Evolutionary conservation across 1,139 yeast species (phyloP), one percentile per base, ranked within the genome.

Genomic region (Wickerhamomyces sp.): DNA sequence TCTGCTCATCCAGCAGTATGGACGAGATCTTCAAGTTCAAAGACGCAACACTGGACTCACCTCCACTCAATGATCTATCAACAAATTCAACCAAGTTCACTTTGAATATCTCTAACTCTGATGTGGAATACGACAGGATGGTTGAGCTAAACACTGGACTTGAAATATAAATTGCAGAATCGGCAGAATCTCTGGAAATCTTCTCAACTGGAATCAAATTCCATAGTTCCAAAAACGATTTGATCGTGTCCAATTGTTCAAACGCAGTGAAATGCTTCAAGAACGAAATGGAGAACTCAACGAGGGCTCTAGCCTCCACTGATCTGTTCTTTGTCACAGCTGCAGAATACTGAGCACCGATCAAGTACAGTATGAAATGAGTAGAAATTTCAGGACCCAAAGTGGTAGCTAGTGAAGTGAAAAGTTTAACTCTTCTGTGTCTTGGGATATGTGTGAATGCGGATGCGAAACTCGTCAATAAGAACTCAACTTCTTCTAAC

Each of bases 371-470:
- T 32, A 91, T 71, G 34, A 84, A 68, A 47, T 84, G 86, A 47
- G 89, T 67, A 2, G 95, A 75, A 31, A 68, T 62, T 11, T 67
- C 68, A 31, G 81, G 66, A n/a, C 91, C 89, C 42, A 91, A 66
- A 2, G 96, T 83, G 48, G 71, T 71, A 13, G 89, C 77, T 46
- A 91, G 70, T 1, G 94, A 80, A 4, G 85, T 72, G 54, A 86
- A 91, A 38, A 93, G 66, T 53, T 79, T 80, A 33, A 85, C 93
- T 50, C 98, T 75, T 61, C 99, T 84, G 57, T 91, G 98, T 57
- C 95, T 78, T 44, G 99, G 99, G 46, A 91, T 88, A 54, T 91
- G 97, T 38, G 82, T 80, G 62, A 93, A 85, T 1, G 98, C 97
- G 41, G 95, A 81, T 13, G 85, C 88, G 55, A 91, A 93, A 53